These are phyloP conservation scores for Mucor saturninus DNA, from an alignment of 371 early-diverging fungal genomes.

Conservation along the genomic window DNA sequence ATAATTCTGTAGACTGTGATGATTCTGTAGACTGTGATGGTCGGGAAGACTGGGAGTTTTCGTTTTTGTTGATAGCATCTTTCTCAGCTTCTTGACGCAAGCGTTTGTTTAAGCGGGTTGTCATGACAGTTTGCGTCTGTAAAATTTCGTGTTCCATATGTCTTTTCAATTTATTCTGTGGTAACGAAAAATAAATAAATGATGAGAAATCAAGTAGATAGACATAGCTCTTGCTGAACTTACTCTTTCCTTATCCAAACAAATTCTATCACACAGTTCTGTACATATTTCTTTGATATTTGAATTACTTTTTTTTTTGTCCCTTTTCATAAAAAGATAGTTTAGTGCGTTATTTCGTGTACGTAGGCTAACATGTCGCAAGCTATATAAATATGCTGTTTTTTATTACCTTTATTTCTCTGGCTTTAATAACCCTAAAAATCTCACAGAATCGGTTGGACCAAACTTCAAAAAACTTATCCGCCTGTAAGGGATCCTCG, in stretches of 20 bases:
- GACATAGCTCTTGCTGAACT: slow-evolving; percentile 1
- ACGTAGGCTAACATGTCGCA: not conserved
- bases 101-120: not conserved
- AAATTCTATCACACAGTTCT: slow-evolving; percentile 2
- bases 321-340: slow-evolving; percentile 3
- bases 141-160: slow-evolving; percentile 9
- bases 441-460: slow-evolving; percentile 13
- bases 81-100: slow-evolving; percentile 10
- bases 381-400: no score
- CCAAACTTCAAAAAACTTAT: slow-evolving; percentile 11
- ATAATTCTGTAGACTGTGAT: no score
- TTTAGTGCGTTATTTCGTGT: not conserved
- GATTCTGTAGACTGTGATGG: no score
- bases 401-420: slow-evolving; percentile 1
- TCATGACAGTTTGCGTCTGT: slow-evolving; percentile 12
- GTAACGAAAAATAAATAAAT: not conserved
- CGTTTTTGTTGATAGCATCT: not conserved
- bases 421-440: slow-evolving; percentile 5
- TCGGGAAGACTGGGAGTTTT: no score
- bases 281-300: not conserved
- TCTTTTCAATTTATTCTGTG: slow-evolving; percentile 5
- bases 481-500: not conserved
- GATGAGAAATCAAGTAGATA: slow-evolving; percentile 1
- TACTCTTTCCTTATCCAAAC: slow-evolving; percentile 13
- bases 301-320: not conserved